A percentile compares a stretch with the other conserved stretches of the same genome.
These are phyloP conservation scores for Aspergillus avenaceus DNA, from an alignment of 495 filamentous ascomycete species.

Conservation along the genomic window DNA sequence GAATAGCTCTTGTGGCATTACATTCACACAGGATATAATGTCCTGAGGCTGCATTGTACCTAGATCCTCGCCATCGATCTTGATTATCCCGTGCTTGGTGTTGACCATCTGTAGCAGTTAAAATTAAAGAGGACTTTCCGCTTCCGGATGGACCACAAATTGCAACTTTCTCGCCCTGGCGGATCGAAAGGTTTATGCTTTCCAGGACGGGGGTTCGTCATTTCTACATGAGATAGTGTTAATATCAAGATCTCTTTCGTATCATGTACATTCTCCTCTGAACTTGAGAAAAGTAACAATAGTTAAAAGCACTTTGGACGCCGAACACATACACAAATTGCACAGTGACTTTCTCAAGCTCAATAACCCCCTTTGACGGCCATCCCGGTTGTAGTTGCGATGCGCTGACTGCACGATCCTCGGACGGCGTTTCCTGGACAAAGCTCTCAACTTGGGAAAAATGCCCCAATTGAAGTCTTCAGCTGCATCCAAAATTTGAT, in stretches of 20 bases:
- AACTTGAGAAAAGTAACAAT: too few relatives aligned
- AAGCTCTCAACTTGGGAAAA: constrained; percentile 41
- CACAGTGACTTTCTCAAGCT: constrained; percentile 18
- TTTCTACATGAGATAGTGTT: neutral
- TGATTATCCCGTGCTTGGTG: too few relatives aligned
- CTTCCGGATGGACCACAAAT: constrained; percentile 37
- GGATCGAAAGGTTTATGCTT: constrained; percentile 22
- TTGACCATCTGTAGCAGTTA: too few relatives aligned
- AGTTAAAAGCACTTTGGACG: neutral
- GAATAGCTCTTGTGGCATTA: too few relatives aligned
- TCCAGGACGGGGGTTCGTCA: constrained; percentile 1
- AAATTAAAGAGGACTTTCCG: constrained; percentile 25
- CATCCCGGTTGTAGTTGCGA: too few relatives aligned
- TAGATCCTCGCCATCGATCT: too few relatives aligned
- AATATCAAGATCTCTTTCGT: too few relatives aligned
- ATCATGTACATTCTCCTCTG: too few relatives aligned
- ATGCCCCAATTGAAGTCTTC: constrained; percentile 50
- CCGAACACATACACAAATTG: constrained; percentile 12
- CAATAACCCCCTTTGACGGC: constrained; percentile 24
- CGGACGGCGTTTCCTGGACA: constrained; percentile 24
- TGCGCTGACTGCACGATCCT: constrained; percentile 6
- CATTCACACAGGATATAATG: too few relatives aligned
- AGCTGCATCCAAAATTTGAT: constrained; percentile 47
- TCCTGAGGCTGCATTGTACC: too few relatives aligned
- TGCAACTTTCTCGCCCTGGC: constrained; percentile 29